Percentiles rank a stretch among this genome's conserved stretches.
phyloP scores from a whole-genome alignment of 345 rosid species.

The Populus nigra region DNA sequence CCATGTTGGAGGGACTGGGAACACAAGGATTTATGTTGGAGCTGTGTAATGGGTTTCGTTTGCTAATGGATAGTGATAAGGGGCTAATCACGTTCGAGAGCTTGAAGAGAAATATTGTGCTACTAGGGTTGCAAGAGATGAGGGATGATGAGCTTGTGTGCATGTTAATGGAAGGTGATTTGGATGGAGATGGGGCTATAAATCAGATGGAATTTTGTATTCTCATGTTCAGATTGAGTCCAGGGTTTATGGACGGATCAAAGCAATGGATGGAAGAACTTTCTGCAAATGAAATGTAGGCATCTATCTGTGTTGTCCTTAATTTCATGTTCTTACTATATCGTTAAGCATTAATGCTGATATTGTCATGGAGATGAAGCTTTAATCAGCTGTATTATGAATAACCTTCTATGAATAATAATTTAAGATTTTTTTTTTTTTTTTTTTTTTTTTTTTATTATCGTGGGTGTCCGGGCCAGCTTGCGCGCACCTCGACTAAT shows the following conservation, averaged over 20 bases:
- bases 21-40: constrained; percentile 53
- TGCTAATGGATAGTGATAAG: constrained; percentile 59
- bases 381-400: background rate
- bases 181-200: constrained; percentile 66
- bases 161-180: constrained; percentile 64
- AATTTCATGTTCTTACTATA: background rate
- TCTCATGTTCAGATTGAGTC: constrained; percentile 65
- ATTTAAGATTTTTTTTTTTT: too few species aligned
- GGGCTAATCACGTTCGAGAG: constrained; percentile 67
- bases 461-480: too few species aligned
- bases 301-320: background rate
- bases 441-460: too few species aligned
- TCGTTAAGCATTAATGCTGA: background rate
- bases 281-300: background rate
- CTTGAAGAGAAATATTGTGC: constrained; percentile 55
- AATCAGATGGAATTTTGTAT: constrained; percentile 66
- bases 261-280: constrained; percentile 30
- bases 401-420: background rate
- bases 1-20: constrained; percentile 53
- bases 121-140: constrained; percentile 52
- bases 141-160: constrained; percentile 54
- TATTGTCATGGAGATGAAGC: background rate
- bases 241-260: constrained; percentile 45
- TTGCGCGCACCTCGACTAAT: too few species aligned
- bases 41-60: constrained; percentile 53